Percentiles rank a stretch among this genome's conserved stretches.
phyloP scores from a whole-genome alignment of 2,329 filamentous ascomycete genomes.

The Fusarium devonianum region DNA sequence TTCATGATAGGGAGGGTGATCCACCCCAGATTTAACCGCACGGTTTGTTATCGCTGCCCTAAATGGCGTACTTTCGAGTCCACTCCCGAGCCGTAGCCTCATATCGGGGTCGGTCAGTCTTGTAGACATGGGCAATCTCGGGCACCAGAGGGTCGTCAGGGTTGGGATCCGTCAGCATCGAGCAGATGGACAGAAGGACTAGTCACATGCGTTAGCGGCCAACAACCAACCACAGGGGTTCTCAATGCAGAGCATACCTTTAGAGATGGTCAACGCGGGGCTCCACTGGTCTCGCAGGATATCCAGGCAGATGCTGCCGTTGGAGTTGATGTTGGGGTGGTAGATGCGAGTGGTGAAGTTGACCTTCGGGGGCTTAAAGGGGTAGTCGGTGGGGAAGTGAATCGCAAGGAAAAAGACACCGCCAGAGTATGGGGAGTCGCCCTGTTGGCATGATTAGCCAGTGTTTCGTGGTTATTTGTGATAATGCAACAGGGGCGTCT shows the following conservation, averaged over 20 bases:
- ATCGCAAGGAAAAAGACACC: slow-evolving; percentile 99
- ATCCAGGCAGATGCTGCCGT: slow-evolving; percentile 98
- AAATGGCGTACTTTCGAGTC: slow-evolving; percentile 99
- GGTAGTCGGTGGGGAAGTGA: slow-evolving; percentile 99
- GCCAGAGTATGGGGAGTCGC: slow-evolving; percentile 96
- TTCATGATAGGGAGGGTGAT: slow-evolving; percentile 40
- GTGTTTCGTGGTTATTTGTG: slow-evolving; percentile 4
- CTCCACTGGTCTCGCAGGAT: slow-evolving; percentile 99
- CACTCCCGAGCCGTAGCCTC: slow-evolving; percentile 97
- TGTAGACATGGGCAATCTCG: slow-evolving; percentile 99
- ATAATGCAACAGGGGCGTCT: slow-evolving; percentile 15
- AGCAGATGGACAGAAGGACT: slow-evolving; percentile 99
- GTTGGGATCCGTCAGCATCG: slow-evolving; percentile 99
- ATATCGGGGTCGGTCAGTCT: slow-evolving; percentile 95
- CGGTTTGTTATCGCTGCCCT: slow-evolving; percentile 45
- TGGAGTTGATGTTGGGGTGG: slow-evolving; percentile 99
- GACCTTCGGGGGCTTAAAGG: slow-evolving; percentile 99
- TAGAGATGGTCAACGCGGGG: slow-evolving; percentile 96
- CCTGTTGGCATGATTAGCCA: slow-evolving; percentile 59
- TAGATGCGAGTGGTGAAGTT: slow-evolving; percentile 99
- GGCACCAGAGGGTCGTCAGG: slow-evolving; percentile 98
- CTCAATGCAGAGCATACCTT: slow-evolving; percentile 69
- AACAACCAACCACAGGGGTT: slow-evolving; percentile 9
- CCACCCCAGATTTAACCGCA: slow-evolving; percentile 40
- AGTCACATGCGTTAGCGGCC: slow-evolving; percentile 9